Percentiles rank a stretch among this genome's conserved stretches.
Conservation (phyloP, 2,329 filamentous ascomycete genomes). For the Mollisiaceae sp. region DNA sequence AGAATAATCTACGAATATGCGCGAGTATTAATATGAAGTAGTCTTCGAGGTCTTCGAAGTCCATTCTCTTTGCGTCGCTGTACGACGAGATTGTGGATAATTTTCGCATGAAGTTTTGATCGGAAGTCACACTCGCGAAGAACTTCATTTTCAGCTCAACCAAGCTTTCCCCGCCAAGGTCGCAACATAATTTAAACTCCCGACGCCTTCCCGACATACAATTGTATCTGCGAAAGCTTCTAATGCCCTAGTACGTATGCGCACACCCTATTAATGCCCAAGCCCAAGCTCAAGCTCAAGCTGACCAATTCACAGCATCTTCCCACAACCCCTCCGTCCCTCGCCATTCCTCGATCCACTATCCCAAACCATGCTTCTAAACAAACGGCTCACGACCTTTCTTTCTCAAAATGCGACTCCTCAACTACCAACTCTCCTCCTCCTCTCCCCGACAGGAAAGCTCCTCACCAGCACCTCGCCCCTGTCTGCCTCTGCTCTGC, state of each 20-base stretch:
- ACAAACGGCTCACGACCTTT: constrained; percentile 67
- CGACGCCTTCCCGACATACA: background rate
- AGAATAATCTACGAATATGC: background rate
- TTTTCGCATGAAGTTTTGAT: background rate
- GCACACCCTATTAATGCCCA: background rate
- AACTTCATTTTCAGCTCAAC: constrained; percentile 1
- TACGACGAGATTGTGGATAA: background rate
- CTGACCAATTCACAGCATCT: constrained; percentile 17
- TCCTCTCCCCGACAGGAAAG: constrained; percentile 65
- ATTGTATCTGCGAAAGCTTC: constrained; percentile 12
- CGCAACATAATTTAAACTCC: background rate
- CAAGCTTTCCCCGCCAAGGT: constrained; percentile 3
- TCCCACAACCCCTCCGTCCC: constrained; percentile 14
- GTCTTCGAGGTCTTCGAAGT: background rate
- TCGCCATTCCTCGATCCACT: constrained; percentile 25
- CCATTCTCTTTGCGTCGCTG: background rate
- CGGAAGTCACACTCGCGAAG: background rate
- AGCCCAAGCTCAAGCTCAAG: background rate
- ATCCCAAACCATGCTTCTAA: constrained; percentile 56
- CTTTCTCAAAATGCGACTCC: constrained; percentile 61
- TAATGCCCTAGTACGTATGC: constrained; percentile 30
- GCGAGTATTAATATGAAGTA: background rate
- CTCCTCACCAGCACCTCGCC: constrained; percentile 66
- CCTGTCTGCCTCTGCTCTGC: constrained; percentile 60
- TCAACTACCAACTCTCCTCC: constrained; percentile 62